Evolutionary conservation across 2,329 filamentous ascomycete genomes (phyloP).

Genomic region (Cladosporium sp.): DNA sequence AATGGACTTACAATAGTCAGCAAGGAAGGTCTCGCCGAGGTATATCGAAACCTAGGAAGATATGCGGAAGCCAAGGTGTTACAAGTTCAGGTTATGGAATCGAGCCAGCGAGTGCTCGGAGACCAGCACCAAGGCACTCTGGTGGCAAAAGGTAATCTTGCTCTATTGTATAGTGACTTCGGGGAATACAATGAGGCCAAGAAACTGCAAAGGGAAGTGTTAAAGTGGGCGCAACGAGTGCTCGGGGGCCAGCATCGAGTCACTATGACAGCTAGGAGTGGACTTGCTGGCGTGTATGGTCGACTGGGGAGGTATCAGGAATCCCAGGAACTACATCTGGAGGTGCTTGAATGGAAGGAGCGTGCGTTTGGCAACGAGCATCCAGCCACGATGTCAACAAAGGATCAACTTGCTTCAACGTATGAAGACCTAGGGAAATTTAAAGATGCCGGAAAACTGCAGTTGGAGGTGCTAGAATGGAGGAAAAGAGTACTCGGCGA

Average conservation of each 20-base stretch:
- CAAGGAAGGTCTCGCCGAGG: conserved; percentile 9
- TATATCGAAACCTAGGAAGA: conserved; percentile 7
- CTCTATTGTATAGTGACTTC: neutral
- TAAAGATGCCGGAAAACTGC: neutral
- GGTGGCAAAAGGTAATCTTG: too few species aligned
- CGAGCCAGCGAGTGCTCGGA: conserved; percentile 10
- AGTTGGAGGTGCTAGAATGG: neutral
- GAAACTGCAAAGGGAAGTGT: conserved; percentile 11
- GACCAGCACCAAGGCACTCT: too few species aligned
- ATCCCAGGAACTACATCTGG: conserved; percentile 11
- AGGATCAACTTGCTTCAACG: neutral
- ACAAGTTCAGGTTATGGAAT: conserved; percentile 9
- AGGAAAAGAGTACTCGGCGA: conserved; percentile 7
- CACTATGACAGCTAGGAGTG: too few species aligned
- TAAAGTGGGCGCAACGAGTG: conserved; percentile 1
- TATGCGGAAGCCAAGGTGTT: conserved; percentile 12
- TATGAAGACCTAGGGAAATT: neutral
- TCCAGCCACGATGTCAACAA: neutral
- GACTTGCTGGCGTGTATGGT: neutral
- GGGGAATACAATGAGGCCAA: conserved; percentile 11
- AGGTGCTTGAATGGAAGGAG: neutral
- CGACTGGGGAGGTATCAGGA: conserved; percentile 6
- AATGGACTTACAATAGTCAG: conserved; percentile 12
- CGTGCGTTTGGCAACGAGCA: neutral
- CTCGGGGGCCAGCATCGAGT: too few species aligned